These are phyloP conservation scores for Talaromyces rugulosus DNA, from an alignment of 2,329 filamentous ascomycete species.

Conservation along the genomic window DNA sequence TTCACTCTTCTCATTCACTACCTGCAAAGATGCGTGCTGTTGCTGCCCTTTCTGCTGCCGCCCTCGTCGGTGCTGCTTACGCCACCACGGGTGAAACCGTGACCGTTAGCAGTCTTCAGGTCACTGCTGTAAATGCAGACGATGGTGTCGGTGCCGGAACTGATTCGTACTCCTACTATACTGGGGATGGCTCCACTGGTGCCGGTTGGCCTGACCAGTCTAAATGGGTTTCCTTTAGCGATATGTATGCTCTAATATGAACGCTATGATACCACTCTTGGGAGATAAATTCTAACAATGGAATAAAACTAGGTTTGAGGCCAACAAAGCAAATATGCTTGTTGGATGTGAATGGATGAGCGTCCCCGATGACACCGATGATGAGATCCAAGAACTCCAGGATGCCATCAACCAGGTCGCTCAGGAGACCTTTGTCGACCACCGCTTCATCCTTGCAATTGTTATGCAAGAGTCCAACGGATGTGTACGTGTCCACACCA, in stretches of 20 bases:
- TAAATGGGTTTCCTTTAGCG: conserved; percentile 20
- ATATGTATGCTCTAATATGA: background rate
- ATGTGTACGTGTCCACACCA: conserved; percentile 22
- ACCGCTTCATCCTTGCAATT: conserved; percentile 29
- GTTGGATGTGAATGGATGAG: conserved; percentile 5
- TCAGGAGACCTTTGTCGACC: conserved; percentile 22
- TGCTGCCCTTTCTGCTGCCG: background rate
- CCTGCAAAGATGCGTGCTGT: conserved; percentile 2
- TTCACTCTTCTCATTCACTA: background rate
- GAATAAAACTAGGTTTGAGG: conserved; percentile 9
- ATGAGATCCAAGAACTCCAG: conserved; percentile 22
- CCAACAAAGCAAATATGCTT: conserved; percentile 9
- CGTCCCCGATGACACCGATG: conserved; percentile 14
- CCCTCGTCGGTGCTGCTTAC: conserved; percentile 9
- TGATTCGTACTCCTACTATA: conserved; percentile 14
- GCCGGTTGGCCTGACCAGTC: conserved; percentile 17
- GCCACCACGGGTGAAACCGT: conserved; percentile 11
- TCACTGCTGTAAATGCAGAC: conserved; percentile 4
- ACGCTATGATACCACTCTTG: background rate
- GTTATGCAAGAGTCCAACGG: conserved; percentile 29
- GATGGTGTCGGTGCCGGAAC: conserved; percentile 12
- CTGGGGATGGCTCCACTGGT: conserved; percentile 16
- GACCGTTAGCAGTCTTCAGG: conserved; percentile 1
- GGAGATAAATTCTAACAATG: background rate
- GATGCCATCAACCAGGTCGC: conserved; percentile 30